These are phyloP conservation scores for Byssochlamys sp. DNA, from an alignment of 2,329 filamentous ascomycete species.

Conservation along the genomic window DNA sequence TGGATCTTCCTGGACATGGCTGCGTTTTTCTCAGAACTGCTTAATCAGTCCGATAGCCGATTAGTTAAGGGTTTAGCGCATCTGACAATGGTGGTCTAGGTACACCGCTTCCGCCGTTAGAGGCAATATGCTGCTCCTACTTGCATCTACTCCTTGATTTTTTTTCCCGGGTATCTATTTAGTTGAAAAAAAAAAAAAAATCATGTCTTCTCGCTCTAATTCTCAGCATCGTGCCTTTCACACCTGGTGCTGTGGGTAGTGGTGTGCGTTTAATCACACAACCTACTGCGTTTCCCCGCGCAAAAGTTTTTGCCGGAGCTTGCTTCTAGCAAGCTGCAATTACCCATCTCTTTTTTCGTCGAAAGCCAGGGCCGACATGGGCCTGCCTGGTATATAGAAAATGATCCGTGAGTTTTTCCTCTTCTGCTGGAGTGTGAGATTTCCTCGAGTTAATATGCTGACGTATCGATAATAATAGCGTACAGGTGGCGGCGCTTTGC, in stretches of 20 bases:
- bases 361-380: not conserved
- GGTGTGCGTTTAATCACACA: not conserved
- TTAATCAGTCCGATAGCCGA: not conserved
- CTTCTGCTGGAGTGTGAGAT: not conserved
- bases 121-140: not conserved
- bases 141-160: not conserved
- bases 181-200: not conserved
- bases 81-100: not conserved
- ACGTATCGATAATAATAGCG: not conserved
- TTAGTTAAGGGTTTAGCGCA: not conserved
- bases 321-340: not conserved
- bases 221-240: not conserved
- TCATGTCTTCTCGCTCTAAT: not conserved
- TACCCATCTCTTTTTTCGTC: not conserved
- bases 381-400: not conserved
- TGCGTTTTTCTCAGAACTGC: no score
- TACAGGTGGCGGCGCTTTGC: slow-evolving; percentile 6
- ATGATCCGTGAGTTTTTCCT: not conserved
- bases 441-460: not conserved
- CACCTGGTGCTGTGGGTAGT: not conserved
- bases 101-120: not conserved
- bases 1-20: no score
- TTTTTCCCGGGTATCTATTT: not conserved
- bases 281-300: not conserved
- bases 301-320: not conserved